Percentiles rank a stretch among this genome's conserved stretches.
phyloP scores from a whole-genome alignment of 2,329 filamentous ascomycete species.

The Ambrosiella xylebori region DNA sequence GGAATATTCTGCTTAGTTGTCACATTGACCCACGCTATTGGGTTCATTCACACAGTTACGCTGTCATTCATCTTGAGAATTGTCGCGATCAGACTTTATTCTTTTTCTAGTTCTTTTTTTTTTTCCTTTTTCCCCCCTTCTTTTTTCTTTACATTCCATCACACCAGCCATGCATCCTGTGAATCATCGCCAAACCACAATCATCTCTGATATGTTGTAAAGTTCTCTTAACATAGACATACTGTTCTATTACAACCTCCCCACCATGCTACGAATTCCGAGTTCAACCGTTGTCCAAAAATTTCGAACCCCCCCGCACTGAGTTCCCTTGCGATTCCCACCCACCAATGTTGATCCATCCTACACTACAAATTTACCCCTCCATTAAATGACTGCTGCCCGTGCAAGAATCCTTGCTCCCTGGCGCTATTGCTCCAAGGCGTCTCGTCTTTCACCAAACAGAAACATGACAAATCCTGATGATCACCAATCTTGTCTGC shows the following conservation, averaged over 20 bases:
- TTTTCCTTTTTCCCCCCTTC: no score
- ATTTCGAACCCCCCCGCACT: conserved; percentile 12
- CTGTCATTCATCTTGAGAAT: no score
- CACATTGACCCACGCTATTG: no score
- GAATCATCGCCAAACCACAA: no score
- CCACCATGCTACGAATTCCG: neutral
- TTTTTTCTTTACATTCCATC: no score
- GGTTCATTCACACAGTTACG: no score
- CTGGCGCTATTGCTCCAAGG: neutral
- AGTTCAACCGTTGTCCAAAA: conserved; percentile 3
- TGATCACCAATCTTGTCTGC: neutral
- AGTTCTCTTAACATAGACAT: no score
- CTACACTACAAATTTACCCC: conserved; percentile 8
- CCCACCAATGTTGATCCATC: conserved; percentile 10
- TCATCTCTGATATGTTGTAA: no score
- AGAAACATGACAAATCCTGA: neutral
- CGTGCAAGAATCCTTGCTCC: conserved; percentile 9
- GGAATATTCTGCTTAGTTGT: no score
- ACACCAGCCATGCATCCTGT: no score
- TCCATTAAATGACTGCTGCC: conserved; percentile 4
- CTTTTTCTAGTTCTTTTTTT: no score
- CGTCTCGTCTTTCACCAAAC: neutral
- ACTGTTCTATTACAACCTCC: neutral
- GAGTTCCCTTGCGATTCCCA: conserved; percentile 10
- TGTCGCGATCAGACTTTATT: no score